Evolutionary conservation across 2,329 filamentous ascomycete genomes (phyloP).

Genomic region (Colletotrichum euphorbiae): DNA sequence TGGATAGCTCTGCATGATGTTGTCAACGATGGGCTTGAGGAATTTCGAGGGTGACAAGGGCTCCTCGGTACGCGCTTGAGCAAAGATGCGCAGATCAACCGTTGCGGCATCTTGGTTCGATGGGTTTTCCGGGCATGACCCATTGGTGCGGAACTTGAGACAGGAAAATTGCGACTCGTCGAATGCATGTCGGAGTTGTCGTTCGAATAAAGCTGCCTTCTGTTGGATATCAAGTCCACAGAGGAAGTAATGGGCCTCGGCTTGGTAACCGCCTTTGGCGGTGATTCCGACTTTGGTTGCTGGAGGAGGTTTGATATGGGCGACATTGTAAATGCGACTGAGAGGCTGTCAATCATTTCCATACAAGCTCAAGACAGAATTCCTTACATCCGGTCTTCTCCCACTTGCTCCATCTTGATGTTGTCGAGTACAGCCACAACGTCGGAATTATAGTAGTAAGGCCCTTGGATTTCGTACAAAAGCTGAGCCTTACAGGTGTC

Average conservation of each 20-base stretch:
- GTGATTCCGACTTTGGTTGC: conserved; percentile 57
- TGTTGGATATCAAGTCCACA: conserved; percentile 56
- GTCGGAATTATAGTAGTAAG: conserved; percentile 57
- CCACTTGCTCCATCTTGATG: conserved; percentile 59
- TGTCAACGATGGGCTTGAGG: conserved; percentile 52
- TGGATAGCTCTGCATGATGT: conserved; percentile 57
- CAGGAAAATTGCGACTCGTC: conserved; percentile 50
- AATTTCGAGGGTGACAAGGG: conserved; percentile 52
- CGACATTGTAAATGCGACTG: conserved; percentile 40
- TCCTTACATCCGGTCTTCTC: conserved; percentile 48
- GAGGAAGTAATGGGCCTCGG: conserved; percentile 57
- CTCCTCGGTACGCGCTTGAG: conserved; percentile 55
- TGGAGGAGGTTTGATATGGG: conserved; percentile 40
- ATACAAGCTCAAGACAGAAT: neutral
- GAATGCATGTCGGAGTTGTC: conserved; percentile 51
- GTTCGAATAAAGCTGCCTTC: conserved; percentile 57
- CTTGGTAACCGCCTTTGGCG: conserved; percentile 57
- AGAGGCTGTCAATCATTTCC: neutral
- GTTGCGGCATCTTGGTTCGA: conserved; percentile 60
- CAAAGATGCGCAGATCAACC: conserved; percentile 59
- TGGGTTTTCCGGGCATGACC: conserved; percentile 51
- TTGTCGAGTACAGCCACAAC: conserved; percentile 53
- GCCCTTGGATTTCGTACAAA: conserved; percentile 52
- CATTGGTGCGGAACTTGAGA: conserved; percentile 51
- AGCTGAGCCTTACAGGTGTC: conserved; percentile 53